phyloP scores from a whole-genome alignment of 495 filamentous ascomycete genomes.

The Neurospora sp. region DNA sequence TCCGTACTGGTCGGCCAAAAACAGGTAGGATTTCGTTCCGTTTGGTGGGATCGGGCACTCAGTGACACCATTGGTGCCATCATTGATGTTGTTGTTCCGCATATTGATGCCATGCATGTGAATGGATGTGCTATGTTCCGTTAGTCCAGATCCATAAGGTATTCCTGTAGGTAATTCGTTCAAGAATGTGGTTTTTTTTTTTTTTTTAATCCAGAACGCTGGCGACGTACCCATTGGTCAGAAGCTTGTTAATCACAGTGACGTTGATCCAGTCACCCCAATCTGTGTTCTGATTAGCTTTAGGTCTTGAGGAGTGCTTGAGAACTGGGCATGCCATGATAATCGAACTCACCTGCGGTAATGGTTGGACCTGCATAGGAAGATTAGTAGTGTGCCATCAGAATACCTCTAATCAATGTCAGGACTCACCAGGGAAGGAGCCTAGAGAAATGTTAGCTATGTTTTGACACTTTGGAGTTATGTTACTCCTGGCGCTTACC shows the following conservation, averaged over 20 bases:
- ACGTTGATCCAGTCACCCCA: conserved; percentile 3
- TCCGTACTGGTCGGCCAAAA: conserved; percentile 42
- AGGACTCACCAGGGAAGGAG: background rate
- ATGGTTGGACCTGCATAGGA: background rate
- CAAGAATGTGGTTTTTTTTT: background rate
- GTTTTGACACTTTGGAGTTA: background rate
- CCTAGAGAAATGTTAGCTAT: background rate
- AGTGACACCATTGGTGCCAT: conserved; percentile 32
- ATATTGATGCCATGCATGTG: conserved; percentile 41
- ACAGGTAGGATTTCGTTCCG: conserved; percentile 29
- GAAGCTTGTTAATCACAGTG: conserved; percentile 1
- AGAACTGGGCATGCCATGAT: background rate
- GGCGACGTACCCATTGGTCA: background rate
- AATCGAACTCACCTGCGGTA: background rate
- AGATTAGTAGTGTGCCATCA: background rate
- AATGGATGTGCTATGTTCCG: background rate
- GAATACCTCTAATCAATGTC: background rate
- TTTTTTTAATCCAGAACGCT: background rate
- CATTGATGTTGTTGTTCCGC: conserved; percentile 18
- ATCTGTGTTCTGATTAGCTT: background rate
- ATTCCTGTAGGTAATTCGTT: background rate
- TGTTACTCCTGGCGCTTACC: background rate
- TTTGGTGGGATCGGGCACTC: conserved; percentile 41
- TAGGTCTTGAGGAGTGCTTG: background rate
- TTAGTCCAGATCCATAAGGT: background rate